These are phyloP conservation scores for Macrolepiota fuliginosa DNA, from an alignment of 768 basidiomycete species.

Conservation along the genomic window DNA sequence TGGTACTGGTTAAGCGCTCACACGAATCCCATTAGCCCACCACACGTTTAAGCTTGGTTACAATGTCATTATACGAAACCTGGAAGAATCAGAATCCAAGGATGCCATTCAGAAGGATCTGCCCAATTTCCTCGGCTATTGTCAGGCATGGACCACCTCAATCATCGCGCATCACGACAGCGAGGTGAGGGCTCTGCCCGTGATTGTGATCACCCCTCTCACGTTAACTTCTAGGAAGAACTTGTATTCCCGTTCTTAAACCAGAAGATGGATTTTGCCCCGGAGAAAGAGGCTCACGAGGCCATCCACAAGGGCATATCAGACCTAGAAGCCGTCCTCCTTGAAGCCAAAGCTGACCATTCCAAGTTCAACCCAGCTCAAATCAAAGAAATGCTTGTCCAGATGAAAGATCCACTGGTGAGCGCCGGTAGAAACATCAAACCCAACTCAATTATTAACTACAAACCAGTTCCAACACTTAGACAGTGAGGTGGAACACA, in stretches of 20 bases:
- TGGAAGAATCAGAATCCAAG: neutral
- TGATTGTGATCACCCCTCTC: neutral
- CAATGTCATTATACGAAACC: neutral
- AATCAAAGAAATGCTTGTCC: neutral
- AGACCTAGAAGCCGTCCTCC: neutral
- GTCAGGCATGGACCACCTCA: conserved; percentile 6
- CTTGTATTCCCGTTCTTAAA: conserved; percentile 9
- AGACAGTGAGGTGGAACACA: conserved; percentile 9
- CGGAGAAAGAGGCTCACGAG: conserved; percentile 7
- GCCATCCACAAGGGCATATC: neutral
- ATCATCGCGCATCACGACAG: conserved; percentile 5
- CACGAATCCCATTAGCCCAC: neutral
- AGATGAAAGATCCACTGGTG: conserved; percentile 10
- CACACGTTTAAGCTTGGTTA: conserved; percentile 11
- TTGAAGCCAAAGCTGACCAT: neutral
- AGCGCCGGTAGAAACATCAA: neutral
- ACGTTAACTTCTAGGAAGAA: neutral
- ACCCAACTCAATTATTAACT: neutral
- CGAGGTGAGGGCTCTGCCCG: neutral
- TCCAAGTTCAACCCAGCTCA: conserved; percentile 1
- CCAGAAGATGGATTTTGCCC: conserved; percentile 11
- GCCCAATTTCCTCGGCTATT: conserved; percentile 10
- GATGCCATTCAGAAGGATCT: neutral
- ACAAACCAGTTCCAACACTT: conserved; percentile 1
- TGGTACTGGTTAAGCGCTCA: neutral